Evolutionary conservation across 2,329 filamentous ascomycete genomes (phyloP).

Genomic region (Aspergillus puulaauensis): DNA sequence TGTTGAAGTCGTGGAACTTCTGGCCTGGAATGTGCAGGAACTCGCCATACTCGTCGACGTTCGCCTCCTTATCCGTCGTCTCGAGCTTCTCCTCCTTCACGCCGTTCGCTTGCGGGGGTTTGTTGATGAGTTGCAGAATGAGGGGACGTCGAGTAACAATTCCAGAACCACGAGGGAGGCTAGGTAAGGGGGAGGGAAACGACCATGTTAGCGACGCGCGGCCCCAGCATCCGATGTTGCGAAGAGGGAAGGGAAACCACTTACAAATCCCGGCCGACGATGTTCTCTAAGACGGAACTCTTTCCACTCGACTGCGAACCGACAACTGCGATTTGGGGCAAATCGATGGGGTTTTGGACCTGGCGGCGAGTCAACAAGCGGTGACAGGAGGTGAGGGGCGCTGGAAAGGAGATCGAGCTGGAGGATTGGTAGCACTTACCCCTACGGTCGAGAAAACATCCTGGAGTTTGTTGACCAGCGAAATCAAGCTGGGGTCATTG

Average conservation of each 20-base stretch:
- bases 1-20: constrained; percentile 97
- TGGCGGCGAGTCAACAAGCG: constrained; percentile 34
- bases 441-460: constrained; percentile 99
- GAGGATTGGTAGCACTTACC: constrained; percentile 48
- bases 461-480: constrained; percentile 96
- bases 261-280: constrained; percentile 98
- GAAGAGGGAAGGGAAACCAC: constrained; percentile 37
- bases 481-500: constrained; percentile 68
- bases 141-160: constrained; percentile 96
- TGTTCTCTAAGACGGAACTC: constrained; percentile 98
- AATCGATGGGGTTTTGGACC: constrained; percentile 98
- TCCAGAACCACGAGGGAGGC: constrained; percentile 92
- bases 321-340: constrained; percentile 97
- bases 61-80: constrained; percentile 80
- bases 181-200: constrained; percentile 39
- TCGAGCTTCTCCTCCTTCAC: constrained; percentile 63
- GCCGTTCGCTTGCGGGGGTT: constrained; percentile 70
- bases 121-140: constrained; percentile 97
- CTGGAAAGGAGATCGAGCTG: constrained; percentile 8
- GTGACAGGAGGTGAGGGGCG: constrained; percentile 24
- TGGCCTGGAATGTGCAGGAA: constrained; percentile 96
- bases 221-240: neutral
- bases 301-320: constrained; percentile 99
- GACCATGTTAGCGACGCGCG: constrained; percentile 25
- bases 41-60: constrained; percentile 96